Evolutionary conservation across 1,284 basidiomycete genomes (phyloP).

Genomic region (Ceratobasidium sp.): DNA sequence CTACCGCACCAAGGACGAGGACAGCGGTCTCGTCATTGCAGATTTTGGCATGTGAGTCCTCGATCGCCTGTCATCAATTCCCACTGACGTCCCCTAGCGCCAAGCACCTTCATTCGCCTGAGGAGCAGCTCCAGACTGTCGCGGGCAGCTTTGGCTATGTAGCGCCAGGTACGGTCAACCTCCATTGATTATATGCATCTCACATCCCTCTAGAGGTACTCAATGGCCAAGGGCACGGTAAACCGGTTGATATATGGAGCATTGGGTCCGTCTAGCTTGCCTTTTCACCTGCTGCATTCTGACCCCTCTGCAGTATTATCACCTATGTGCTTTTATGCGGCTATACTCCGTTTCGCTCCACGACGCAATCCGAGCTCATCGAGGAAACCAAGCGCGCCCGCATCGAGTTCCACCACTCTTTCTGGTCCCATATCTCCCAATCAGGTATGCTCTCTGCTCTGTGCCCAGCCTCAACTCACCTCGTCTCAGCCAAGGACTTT

Average conservation of each 20-base stretch:
- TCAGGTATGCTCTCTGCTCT: conserved; percentile 64
- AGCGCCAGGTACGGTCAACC: conserved; percentile 66
- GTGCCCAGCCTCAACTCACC: not conserved
- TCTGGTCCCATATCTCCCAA: conserved; percentile 90
- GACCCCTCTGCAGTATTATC: conserved; percentile 73
- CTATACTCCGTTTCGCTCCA: conserved; percentile 92
- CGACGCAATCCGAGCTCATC: conserved; percentile 80
- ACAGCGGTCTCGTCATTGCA: conserved; percentile 88
- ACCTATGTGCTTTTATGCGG: conserved; percentile 94
- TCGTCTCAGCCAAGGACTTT: conserved; percentile 81
- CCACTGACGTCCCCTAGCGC: conserved; percentile 65
- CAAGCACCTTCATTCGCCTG: conserved; percentile 82
- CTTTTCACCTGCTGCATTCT: conserved; percentile 10
- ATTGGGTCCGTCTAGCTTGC: conserved; percentile 73
- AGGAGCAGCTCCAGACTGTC: conserved; percentile 82
- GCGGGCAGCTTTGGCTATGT: conserved; percentile 96
- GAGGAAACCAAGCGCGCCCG: conserved; percentile 86
- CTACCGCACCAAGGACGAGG: conserved; percentile 78
- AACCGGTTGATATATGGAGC: conserved; percentile 94
- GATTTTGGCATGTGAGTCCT: conserved; percentile 92
- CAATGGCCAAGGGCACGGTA: conserved; percentile 84
- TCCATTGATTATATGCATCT: not conserved
- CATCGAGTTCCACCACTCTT: conserved; percentile 91
- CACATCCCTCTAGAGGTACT: conserved; percentile 73
- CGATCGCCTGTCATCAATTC: not conserved